A percentile compares a stretch with the other conserved stretches of the same genome.
Evolutionary conservation across 1,284 basidiomycete genomes (phyloP).

Genomic region (Cystobasidiaceae sp.): DNA sequence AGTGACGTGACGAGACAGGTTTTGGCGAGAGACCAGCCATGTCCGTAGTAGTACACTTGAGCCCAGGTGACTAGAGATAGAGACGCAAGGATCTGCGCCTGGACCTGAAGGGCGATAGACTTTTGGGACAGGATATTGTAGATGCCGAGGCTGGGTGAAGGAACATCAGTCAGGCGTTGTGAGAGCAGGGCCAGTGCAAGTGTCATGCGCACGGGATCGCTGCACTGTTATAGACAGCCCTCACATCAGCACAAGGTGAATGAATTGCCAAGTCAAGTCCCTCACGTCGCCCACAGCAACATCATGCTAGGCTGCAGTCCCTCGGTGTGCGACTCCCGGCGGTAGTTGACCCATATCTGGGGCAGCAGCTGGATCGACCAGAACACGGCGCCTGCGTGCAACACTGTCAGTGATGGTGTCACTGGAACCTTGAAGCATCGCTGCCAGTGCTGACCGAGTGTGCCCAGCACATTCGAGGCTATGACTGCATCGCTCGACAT

Average conservation of each 20-base stretch:
- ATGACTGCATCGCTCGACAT: no score
- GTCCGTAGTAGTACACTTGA: slow-evolving; percentile 35
- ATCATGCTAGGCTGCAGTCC: slow-evolving; percentile 38
- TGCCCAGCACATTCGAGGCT: slow-evolving; percentile 30
- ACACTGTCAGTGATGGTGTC: not conserved
- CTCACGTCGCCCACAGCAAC: slow-evolving; percentile 36
- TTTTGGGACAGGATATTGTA: slow-evolving; percentile 36
- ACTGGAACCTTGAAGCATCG: no score
- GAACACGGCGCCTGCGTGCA: not conserved
- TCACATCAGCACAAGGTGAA: no score
- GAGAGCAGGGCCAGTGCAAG: not conserved
- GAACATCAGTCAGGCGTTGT: no score
- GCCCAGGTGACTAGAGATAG: slow-evolving; percentile 36
- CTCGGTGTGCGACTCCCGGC: slow-evolving; percentile 4
- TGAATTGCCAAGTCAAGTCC: not conserved
- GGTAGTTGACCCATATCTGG: slow-evolving; percentile 34
- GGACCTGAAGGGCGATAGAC: slow-evolving; percentile 36
- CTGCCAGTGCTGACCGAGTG: slow-evolving; percentile 23
- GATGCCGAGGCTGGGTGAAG: no score
- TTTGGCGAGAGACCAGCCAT: slow-evolving; percentile 12
- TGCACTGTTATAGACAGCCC: not conserved
- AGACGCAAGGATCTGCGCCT: slow-evolving; percentile 37
- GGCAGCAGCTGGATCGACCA: slow-evolving; percentile 33
- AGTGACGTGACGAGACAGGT: not conserved
- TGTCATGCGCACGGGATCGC: not conserved